Percentiles rank a stretch among this genome's conserved stretches.
phyloP scores from a whole-genome alignment of 2,329 filamentous ascomycete species.

The Graphiopsis chlorocephala region DNA sequence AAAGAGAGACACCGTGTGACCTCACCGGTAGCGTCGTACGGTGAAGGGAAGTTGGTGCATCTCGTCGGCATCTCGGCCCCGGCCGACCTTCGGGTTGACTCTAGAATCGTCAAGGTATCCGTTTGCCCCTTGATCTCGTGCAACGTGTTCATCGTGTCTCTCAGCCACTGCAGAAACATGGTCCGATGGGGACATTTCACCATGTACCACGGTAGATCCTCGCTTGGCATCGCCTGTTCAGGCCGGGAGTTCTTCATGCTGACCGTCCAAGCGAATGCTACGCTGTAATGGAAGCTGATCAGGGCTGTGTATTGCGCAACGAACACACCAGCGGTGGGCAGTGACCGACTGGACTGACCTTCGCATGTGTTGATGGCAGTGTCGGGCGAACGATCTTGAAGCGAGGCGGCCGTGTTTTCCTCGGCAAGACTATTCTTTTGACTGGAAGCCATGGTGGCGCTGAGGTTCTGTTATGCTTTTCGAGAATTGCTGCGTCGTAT shows the following conservation, averaged over 20 bases:
- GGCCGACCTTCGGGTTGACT: not conserved
- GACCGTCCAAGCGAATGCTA: not conserved
- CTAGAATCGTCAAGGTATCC: not conserved
- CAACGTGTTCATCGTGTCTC: not conserved
- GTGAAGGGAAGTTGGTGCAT: not conserved
- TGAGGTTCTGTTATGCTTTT: not conserved
- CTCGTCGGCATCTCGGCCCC: not conserved
- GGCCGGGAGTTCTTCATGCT: not conserved
- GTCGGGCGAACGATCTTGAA: not conserved
- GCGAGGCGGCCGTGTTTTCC: not conserved
- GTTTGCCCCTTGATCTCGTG: not conserved
- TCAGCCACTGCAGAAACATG: not conserved
- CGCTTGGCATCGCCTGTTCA: too few species aligned
- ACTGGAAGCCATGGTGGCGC: not conserved
- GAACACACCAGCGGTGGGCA: not conserved
- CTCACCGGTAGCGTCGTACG: not conserved
- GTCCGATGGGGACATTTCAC: too few species aligned
- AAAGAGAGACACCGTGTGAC: not conserved
- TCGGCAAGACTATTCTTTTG: not conserved
- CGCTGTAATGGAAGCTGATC: not conserved
- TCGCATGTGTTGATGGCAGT: not conserved
- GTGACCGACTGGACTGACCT: not conserved
- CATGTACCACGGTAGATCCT: too few species aligned
- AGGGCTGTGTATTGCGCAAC: not conserved
- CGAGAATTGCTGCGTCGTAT: not conserved